Evolutionary conservation across 371 early-diverging fungal species (phyloP).

Genomic region (Mortierella polycephala): DNA sequence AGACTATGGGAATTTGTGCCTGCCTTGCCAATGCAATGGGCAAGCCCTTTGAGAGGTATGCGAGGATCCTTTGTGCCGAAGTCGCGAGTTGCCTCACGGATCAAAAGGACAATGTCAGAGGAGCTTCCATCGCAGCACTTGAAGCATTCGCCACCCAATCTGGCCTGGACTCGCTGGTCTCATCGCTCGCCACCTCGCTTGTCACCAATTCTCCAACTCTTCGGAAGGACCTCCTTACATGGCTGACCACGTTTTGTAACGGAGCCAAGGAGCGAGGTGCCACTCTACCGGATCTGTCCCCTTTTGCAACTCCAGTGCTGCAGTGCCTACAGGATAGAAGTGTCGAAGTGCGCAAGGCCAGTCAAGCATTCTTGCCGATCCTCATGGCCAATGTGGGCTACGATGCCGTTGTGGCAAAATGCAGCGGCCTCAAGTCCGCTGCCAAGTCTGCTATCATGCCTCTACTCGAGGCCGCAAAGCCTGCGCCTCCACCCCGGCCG

Average conservation of each 20-base stretch:
- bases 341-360: slow-evolving; percentile 89
- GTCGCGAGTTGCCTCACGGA: slow-evolving; percentile 83
- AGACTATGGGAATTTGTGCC: slow-evolving; percentile 79
- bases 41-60: slow-evolving; percentile 82
- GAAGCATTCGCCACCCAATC: slow-evolving; percentile 74
- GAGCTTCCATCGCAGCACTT: slow-evolving; percentile 79
- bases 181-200: slow-evolving; percentile 72
- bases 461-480: slow-evolving; percentile 73
- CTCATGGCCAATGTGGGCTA: slow-evolving; percentile 72
- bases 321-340: slow-evolving; percentile 89
- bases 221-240: slow-evolving; percentile 87
- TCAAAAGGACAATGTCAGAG: slow-evolving; percentile 89
- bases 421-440: slow-evolving; percentile 74
- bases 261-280: slow-evolving; percentile 60
- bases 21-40: slow-evolving; percentile 84
- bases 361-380: slow-evolving; percentile 73
- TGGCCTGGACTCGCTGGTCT: slow-evolving; percentile 75
- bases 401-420: slow-evolving; percentile 67
- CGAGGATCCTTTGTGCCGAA: slow-evolving; percentile 66
- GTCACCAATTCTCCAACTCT: slow-evolving; percentile 80
- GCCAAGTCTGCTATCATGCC: slow-evolving; percentile 75
- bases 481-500: slow-evolving; percentile 56
- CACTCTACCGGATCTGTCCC: slow-evolving; percentile 66
- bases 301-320: slow-evolving; percentile 76
- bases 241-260: slow-evolving; percentile 62